phyloP scores from a whole-genome alignment of 2,329 filamentous ascomycete genomes.

The Botrytis sinoallii region DNA sequence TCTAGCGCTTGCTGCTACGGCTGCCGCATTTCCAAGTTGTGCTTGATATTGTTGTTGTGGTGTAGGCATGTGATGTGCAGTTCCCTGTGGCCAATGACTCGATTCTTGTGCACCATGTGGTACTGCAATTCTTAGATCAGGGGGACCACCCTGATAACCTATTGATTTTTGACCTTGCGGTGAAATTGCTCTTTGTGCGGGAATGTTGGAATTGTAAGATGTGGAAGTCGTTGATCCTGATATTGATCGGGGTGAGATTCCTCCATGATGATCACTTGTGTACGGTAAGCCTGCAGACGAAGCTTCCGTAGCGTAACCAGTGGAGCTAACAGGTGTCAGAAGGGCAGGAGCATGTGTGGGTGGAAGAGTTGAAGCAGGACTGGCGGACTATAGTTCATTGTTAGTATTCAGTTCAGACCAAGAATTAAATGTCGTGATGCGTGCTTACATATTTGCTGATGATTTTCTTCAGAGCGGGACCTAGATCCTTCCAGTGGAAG shows the following conservation, averaged over 20 bases:
- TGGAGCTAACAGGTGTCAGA: slow-evolving; percentile 37
- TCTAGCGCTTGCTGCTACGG: slow-evolving; percentile 26
- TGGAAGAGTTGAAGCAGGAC: slow-evolving; percentile 37
- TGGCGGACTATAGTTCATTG: slow-evolving; percentile 35
- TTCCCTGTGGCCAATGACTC: slow-evolving; percentile 31
- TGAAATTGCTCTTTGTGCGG: slow-evolving; percentile 30
- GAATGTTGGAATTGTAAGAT: slow-evolving; percentile 29
- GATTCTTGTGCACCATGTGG: slow-evolving; percentile 31
- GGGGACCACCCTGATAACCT: slow-evolving; percentile 29
- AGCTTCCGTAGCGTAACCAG: slow-evolving; percentile 35
- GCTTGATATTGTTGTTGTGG: slow-evolving; percentile 30
- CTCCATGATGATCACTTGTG: slow-evolving; percentile 35
- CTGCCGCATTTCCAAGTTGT: slow-evolving; percentile 22
- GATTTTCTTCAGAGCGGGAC: slow-evolving; percentile 90
- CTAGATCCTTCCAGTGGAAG: slow-evolving; percentile 91
- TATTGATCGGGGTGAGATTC: slow-evolving; percentile 36
- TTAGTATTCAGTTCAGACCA: background rate
- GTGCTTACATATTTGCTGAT: slow-evolving; percentile 80
- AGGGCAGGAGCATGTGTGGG: slow-evolving; percentile 29
- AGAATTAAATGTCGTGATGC: background rate
- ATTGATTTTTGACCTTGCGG: slow-evolving; percentile 34
- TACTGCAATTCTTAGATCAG: slow-evolving; percentile 34
- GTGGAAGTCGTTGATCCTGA: slow-evolving; percentile 34
- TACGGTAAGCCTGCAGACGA: slow-evolving; percentile 34
- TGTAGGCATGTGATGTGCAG: slow-evolving; percentile 33